Percentiles rank a stretch among this genome's conserved stretches.
phyloP scores from a whole-genome alignment of 768 basidiomycete species.

The Agaricus blazei region DNA sequence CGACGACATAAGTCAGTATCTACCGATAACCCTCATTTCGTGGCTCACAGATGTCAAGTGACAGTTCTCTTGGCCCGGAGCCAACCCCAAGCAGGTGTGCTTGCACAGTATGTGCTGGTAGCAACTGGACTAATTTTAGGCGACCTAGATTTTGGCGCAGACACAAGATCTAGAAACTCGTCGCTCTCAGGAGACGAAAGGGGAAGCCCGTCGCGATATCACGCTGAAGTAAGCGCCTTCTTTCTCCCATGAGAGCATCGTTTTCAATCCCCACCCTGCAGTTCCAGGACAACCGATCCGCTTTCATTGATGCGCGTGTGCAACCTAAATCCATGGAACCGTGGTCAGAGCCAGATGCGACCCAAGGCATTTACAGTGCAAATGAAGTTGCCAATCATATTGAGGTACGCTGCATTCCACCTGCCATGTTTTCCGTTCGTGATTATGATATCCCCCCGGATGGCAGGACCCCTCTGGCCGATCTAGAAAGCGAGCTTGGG shows the following conservation, averaged over 20 bases:
- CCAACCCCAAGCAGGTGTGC: conserved; percentile 26
- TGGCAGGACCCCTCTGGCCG: conserved; percentile 34
- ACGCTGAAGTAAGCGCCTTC: conserved; percentile 30
- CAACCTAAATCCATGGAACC: conserved; percentile 36
- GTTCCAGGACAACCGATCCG: conserved; percentile 23
- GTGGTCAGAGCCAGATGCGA: conserved; percentile 37
- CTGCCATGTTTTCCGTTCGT: neutral
- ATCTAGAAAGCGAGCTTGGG: conserved; percentile 59
- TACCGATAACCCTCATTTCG: conserved; percentile 13
- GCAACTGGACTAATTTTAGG: conserved; percentile 15
- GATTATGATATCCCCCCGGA: conserved; percentile 10
- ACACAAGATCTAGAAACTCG: conserved; percentile 45
- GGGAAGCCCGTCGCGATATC: conserved; percentile 40
- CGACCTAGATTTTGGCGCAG: conserved; percentile 17
- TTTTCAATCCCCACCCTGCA: conserved; percentile 15
- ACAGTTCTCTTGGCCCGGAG: conserved; percentile 41
- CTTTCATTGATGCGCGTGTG: conserved; percentile 35
- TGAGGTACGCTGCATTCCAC: conserved; percentile 28
- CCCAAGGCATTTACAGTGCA: conserved; percentile 35
- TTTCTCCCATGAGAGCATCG: conserved; percentile 1
- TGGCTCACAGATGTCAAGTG: conserved; percentile 27
- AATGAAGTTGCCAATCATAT: conserved; percentile 35
- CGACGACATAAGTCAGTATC: conserved; percentile 50
- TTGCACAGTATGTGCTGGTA: conserved; percentile 6
- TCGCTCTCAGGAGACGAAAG: conserved; percentile 47